phyloP scores from a whole-genome alignment of 768 basidiomycete genomes.

The Macrolepiota albuminosa region DNA sequence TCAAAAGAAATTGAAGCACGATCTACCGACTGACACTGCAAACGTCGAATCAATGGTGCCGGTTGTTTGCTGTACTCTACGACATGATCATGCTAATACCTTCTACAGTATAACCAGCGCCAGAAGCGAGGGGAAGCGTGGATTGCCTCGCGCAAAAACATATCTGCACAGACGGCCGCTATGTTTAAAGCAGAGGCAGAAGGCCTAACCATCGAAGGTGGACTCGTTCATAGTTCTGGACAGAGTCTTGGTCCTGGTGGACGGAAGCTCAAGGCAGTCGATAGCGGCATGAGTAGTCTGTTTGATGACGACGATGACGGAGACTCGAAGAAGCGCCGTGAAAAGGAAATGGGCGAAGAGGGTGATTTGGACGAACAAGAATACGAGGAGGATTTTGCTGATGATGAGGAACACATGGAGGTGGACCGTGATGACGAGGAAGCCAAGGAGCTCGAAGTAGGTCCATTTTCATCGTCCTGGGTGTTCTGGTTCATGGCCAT shows the following conservation, averaged over 20 bases:
- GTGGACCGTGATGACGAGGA: constrained; percentile 80
- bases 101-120: constrained; percentile 42
- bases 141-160: constrained; percentile 55
- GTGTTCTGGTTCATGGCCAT: constrained; percentile 8
- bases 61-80: constrained; percentile 15
- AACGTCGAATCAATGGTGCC: constrained; percentile 62
- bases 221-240: constrained; percentile 42
- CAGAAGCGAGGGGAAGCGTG: constrained; percentile 78
- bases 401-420: constrained; percentile 79
- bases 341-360: constrained; percentile 65
- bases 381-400: constrained; percentile 81
- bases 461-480: constrained; percentile 14
- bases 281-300: constrained; percentile 55
- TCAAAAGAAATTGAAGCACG: constrained; percentile 77
- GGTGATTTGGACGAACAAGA: constrained; percentile 80
- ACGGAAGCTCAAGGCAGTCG: constrained; percentile 59
- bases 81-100: constrained; percentile 7
- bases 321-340: constrained; percentile 37
- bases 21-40: constrained; percentile 62
- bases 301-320: constrained; percentile 69
- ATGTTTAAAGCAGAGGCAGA: constrained; percentile 67
- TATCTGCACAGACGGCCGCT: constrained; percentile 59
- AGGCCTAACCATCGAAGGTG: constrained; percentile 34
- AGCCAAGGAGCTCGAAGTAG: constrained; percentile 75
- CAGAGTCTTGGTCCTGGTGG: constrained; percentile 71